Evolutionary conservation across 2,329 filamentous ascomycete species (phyloP), one percentile per base, ranked within the genome.

Genomic region (Aschersonia sp.): DNA sequence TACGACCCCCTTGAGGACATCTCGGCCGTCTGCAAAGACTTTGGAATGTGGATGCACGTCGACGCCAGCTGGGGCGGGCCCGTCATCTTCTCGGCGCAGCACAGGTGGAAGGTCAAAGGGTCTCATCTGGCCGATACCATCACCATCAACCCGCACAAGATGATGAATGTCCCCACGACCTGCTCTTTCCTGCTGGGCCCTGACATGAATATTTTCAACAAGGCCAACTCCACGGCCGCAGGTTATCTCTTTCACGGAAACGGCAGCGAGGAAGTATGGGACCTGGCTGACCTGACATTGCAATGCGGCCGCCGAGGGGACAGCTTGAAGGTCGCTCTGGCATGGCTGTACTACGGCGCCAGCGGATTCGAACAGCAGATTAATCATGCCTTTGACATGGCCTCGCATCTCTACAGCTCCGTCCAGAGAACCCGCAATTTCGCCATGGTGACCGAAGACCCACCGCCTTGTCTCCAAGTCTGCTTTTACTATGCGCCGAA

Each of bases 61-160:
- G 92, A 98, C 61, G 92, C 78, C 35, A 86, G 81, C 45, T 97
- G 89, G 91, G 92, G 92, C 54, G 91, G 89, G 0, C 76, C 82
- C 1, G 87, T 85, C 50, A 74, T 86, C 53, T 96, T 97, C 66
- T 85, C 80, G 0, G 57, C 72, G n/a, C 67, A 67, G 49, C 82
- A 85, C 43, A 69, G 68, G 44, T 59, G 61, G 52, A 85, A 88
- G 59, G 68, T 97, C 7, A 63, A 69, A 1, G 91, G 91, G 10
- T 71, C 76, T 2, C 74, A 89, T 43, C 73, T 83, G 41, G 92
- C 89, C 7, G 77, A 96, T 64, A 87, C 81, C 10, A 71, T 97
- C 40, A 87, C 89, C 2, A 77, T 95, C 48, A 97, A 94, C 64
- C 89, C 92, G 49, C 92, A 98, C 69, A 97, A 97, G 69, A 97